phyloP scores from a whole-genome alignment of 176 grass and related monocot species.

The Olyra latifolia region DNA sequence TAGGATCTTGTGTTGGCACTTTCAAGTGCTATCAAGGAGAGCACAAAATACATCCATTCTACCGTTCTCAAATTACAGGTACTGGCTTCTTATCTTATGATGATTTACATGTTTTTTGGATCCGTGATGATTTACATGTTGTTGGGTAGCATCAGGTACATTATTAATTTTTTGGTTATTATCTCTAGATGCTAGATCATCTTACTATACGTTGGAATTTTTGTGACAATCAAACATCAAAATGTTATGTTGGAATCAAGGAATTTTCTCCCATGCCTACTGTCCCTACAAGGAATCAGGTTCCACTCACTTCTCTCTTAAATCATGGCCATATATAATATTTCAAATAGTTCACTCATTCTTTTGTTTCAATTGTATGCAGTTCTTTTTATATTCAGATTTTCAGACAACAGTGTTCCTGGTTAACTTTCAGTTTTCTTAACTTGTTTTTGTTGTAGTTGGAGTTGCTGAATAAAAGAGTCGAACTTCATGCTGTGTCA shows the following conservation, averaged over 20 bases:
- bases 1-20: conserved; percentile 82
- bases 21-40: conserved; percentile 89
- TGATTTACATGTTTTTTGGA: background rate
- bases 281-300: conserved; percentile 65
- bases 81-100: conserved; percentile 27
- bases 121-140: conserved; percentile 1
- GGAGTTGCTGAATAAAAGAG: conserved; percentile 73
- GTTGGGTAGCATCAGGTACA: conserved; percentile 20
- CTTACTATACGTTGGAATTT: conserved; percentile 72
- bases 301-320: conserved; percentile 25
- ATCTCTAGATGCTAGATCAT: conserved; percentile 86
- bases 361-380: background rate
- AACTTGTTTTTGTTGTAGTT: conserved; percentile 52
- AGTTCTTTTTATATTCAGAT: background rate
- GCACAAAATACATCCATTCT: conserved; percentile 89
- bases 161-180: conserved; percentile 32
- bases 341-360: background rate
- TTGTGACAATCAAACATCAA: conserved; percentile 40
- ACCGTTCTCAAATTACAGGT: conserved; percentile 85
- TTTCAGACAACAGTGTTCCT: background rate
- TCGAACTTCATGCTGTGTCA: conserved; percentile 72
- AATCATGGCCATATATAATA: background rate
- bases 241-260: conserved; percentile 22
- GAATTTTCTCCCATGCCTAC: conserved; percentile 47
- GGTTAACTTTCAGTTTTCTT: conserved; percentile 6